Conservation (phyloP, 2,329 filamentous ascomycete genomes). For the Alternaria brassicae region DNA sequence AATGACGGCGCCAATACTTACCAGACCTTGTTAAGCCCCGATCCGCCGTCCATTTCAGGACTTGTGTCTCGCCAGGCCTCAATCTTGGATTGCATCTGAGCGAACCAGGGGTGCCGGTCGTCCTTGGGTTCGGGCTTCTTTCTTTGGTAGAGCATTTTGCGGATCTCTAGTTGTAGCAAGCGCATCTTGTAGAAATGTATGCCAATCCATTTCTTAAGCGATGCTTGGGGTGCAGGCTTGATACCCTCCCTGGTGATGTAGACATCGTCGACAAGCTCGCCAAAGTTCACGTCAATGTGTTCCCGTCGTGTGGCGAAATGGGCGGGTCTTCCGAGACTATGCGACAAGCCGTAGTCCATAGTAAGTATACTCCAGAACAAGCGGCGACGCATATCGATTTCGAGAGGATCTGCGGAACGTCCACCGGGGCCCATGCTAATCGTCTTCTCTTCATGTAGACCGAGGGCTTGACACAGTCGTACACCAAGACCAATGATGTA, state of each 20-base stretch:
- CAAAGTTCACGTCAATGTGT: slow-evolving; percentile 84
- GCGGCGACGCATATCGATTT: slow-evolving; percentile 87
- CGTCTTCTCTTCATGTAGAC: slow-evolving; percentile 86
- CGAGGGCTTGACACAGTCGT: slow-evolving; percentile 86
- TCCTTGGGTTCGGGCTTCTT: slow-evolving; percentile 77
- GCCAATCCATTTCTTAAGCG: slow-evolving; percentile 83
- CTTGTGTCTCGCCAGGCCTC: slow-evolving; percentile 79
- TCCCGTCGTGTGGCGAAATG: slow-evolving; percentile 84
- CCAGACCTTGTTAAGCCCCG: slow-evolving; percentile 81
- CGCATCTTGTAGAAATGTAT: slow-evolving; percentile 96
- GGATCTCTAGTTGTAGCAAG: slow-evolving; percentile 84
- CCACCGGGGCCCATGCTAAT: slow-evolving; percentile 70
- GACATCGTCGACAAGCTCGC: slow-evolving; percentile 80
- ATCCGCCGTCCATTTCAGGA: slow-evolving; percentile 73
- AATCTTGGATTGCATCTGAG: slow-evolving; percentile 78
- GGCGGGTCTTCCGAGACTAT: slow-evolving; percentile 85
- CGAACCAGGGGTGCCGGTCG: slow-evolving; percentile 87
- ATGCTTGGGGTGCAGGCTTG: slow-evolving; percentile 69
- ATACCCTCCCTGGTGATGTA: slow-evolving; percentile 83
- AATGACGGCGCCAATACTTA: slow-evolving; percentile 53
- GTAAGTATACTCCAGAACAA: slow-evolving; percentile 86
- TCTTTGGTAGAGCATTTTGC: slow-evolving; percentile 83
- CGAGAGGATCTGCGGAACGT: slow-evolving; percentile 70
- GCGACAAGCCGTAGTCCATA: slow-evolving; percentile 88
- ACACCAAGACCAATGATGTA: slow-evolving; percentile 90